Evolutionary conservation across 2,329 filamentous ascomycete species (phyloP), one percentile per base, ranked within the genome.

Genomic region (Talaromyces sp.): DNA sequence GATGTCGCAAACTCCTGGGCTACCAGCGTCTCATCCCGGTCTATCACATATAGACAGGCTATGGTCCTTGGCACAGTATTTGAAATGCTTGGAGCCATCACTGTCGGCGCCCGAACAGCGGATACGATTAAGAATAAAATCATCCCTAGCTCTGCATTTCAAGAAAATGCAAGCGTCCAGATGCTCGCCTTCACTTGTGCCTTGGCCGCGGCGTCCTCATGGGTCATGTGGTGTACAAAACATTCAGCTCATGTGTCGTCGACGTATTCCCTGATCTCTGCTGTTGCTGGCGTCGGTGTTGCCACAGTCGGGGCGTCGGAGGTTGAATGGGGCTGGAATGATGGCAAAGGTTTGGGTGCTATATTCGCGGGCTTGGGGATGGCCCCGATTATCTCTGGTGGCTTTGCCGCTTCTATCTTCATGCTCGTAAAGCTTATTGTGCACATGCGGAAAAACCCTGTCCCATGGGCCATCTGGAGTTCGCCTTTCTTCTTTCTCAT

Each of bases 1-100:
- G 90, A 93, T 89, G 90, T 94, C 61, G 90, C 90, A 71, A 94
- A 94, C 78, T 81, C 90, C 57, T 93, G 89, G 88, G 90, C 90
- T 7, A 93, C 90, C 68, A 89, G 85, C 69, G 89, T 93, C 63
- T 92, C 90, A 23, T 92, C 90, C n/a, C 80, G 90, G 59, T 92
- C 90, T 12, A 27, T 63, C 18, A 57, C 53, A 34, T 60, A 60
- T 53, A 40, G 61, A 55, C 61, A 63, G 18, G 61, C 61, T 27
- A 63, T 63, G 61, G 47, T 60, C 16, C 57, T 63, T 9, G 61
- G 57, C 9, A 63, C 61, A 8, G 47, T 63, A 28, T 60, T 63
- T 23, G 61, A 63, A 56, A 60, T 63, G 57, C 57, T 63, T 18
- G 61, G 61, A 31, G 61, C 61, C 66, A 82, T 91, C 70, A 81